These are phyloP conservation scores for Tolypocladium paradoxum DNA, from an alignment of 2,329 filamentous ascomycete genomes.

Conservation along the genomic window DNA sequence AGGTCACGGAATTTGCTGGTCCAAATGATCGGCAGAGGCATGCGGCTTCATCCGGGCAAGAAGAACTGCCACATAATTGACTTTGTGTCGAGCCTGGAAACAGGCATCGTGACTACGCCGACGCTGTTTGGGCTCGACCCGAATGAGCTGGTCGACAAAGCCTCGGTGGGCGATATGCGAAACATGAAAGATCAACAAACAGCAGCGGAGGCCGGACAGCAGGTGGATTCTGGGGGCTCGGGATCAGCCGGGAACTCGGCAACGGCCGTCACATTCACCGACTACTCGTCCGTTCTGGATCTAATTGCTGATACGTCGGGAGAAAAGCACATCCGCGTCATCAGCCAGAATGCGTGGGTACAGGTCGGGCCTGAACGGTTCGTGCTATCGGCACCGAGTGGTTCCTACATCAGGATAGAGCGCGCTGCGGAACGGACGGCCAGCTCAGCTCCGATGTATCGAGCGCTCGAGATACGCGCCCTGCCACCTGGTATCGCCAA, in stretches of 20 bases:
- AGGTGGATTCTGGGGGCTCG: slow-evolving; percentile 4
- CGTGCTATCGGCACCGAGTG: slow-evolving; percentile 55
- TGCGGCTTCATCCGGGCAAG: slow-evolving; percentile 74
- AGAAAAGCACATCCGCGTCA: slow-evolving; percentile 65
- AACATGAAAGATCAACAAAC: slow-evolving; percentile 38
- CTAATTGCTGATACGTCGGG: slow-evolving; percentile 71
- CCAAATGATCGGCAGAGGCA: slow-evolving; percentile 94
- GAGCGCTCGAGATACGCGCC: slow-evolving; percentile 37
- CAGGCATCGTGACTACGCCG: slow-evolving; percentile 80
- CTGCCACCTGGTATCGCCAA: slow-evolving; percentile 33
- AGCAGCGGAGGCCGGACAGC: slow-evolving; percentile 21
- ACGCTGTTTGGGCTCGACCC: slow-evolving; percentile 91
- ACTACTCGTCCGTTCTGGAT: slow-evolving; percentile 88
- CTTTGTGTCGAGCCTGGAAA: slow-evolving; percentile 78
- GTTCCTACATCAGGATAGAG: slow-evolving; percentile 49
- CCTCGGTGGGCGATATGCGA: slow-evolving; percentile 51
- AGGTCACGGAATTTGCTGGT: slow-evolving; percentile 86
- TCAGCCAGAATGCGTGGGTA: slow-evolving; percentile 77
- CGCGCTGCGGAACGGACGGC: slow-evolving; percentile 12
- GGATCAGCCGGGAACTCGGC: slow-evolving; percentile 8
- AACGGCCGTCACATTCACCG: slow-evolving; percentile 62
- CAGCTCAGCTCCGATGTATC: slow-evolving; percentile 20
- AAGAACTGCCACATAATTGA: slow-evolving; percentile 90
- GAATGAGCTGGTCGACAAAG: slow-evolving; percentile 59
- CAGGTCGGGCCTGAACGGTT: slow-evolving; percentile 60